Evolutionary conservation across 1,139 yeast genomes (phyloP), one percentile per base, ranked within the genome.

Genomic region (Yamadazyma taylorii): DNA sequence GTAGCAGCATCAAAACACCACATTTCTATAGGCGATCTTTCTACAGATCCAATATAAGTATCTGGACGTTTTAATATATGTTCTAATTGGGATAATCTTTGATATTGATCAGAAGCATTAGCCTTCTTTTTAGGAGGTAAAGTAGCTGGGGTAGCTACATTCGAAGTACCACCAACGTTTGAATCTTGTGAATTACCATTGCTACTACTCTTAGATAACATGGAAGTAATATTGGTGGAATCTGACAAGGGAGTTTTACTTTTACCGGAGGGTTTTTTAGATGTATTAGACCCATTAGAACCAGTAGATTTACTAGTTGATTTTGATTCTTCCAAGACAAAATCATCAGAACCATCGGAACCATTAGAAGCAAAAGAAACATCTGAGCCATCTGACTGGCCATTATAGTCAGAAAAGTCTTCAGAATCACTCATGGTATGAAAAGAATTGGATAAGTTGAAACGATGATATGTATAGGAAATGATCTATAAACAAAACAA

Each of bases 11-110:
- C 88, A 54, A 72, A 84, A 33, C 89, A 76, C 98, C 98, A 94
- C 79, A 88, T 84, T 42, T 79, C 81, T 36, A 82, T 77, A 38
- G 80, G 85, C 31, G 87, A 81, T 39, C 75, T 77, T 61, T 92
- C 98, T 27, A 90, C 85, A 2, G 97, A 89, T 5, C 99, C 99
- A 52, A 94, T 85, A 63, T 94, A 94, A 12, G 98, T 92, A 58
- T 94, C 99, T 1, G 99, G 99, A 62, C 99, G 84, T 61, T 89
- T 89, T 55, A 94, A 72, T 45, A 94, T 92, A 74, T 94, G 99
- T 57, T 94, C 97, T 52, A 94, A 71, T 63, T 90, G 98, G 3
- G 97, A 83, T 38, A 94, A 79, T 63, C 86, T 86, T 61, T 92
- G 97, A 63, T 94, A 94, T 52, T 87, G 92, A 36, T 85, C 85